phyloP scores from a whole-genome alignment of 108 stramenopile genomes.

The Pseudonitzschia pungens region DNA sequence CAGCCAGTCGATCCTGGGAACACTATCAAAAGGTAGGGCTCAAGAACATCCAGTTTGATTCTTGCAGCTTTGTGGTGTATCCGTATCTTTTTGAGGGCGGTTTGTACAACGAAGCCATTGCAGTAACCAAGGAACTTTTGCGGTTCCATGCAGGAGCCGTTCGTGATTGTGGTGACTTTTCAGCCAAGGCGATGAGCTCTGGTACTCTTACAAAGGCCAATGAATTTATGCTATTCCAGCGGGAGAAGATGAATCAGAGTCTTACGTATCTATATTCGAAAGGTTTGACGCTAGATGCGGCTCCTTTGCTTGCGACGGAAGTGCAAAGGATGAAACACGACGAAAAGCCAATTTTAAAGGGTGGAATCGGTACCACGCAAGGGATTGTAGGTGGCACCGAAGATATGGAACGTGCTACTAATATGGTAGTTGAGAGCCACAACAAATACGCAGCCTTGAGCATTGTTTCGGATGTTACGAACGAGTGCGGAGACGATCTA shows the following conservation, averaged over 20 bases:
- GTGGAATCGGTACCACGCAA: constrained; percentile 47
- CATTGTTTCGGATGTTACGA: constrained; percentile 24
- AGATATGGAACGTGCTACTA: constrained; percentile 54
- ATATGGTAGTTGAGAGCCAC: constrained; percentile 58
- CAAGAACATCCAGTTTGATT: constrained; percentile 82
- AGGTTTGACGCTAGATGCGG: constrained; percentile 67
- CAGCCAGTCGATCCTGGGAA: constrained; percentile 48
- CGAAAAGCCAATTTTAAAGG: constrained; percentile 33
- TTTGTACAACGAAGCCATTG: constrained; percentile 66
- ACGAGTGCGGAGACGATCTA: constrained; percentile 22
- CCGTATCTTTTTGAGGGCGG: constrained; percentile 62
- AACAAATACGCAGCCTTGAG: constrained; percentile 61
- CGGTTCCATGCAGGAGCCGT: constrained; percentile 58
- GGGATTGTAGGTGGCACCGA: constrained; percentile 69
- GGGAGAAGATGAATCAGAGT: constrained; percentile 62
- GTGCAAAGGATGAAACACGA: constrained; percentile 21
- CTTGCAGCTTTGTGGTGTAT: constrained; percentile 68
- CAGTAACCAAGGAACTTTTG: constrained; percentile 48
- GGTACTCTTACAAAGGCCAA: constrained; percentile 66
- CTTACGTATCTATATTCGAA: constrained; percentile 61
- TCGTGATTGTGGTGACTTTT: constrained; percentile 60
- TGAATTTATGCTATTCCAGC: constrained; percentile 73
- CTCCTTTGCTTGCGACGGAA: constrained; percentile 45
- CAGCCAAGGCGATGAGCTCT: constrained; percentile 58
- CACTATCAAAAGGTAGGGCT: constrained; percentile 54